These are phyloP conservation scores for Cytospora leucostoma DNA, from an alignment of 2,329 filamentous ascomycete species.

Conservation along the genomic window DNA sequence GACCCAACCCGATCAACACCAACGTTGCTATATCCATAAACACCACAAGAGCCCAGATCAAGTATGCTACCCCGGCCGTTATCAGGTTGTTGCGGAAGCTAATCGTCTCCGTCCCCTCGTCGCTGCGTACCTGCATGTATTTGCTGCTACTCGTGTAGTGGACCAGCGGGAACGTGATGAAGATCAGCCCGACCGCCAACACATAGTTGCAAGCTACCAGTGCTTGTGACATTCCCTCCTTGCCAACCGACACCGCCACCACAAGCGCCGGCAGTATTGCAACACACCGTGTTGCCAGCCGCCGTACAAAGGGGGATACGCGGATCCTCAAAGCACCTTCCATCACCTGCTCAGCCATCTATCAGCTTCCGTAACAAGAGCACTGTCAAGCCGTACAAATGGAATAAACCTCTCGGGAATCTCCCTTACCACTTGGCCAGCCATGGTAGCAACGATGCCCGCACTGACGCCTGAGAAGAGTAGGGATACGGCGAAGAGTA, in stretches of 20 bases:
- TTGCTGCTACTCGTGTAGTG: slow-evolving; percentile 34
- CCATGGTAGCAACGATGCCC: slow-evolving; percentile 74
- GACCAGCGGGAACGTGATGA: slow-evolving; percentile 36
- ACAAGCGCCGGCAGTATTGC: slow-evolving; percentile 37
- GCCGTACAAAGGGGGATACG: slow-evolving; percentile 34
- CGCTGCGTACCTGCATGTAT: slow-evolving; percentile 34
- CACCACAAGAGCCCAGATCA: slow-evolving; percentile 32
- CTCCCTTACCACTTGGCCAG: slow-evolving; percentile 56
- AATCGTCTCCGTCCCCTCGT: slow-evolving; percentile 25
- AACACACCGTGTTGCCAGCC: slow-evolving; percentile 35
- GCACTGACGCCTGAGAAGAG: slow-evolving; percentile 68
- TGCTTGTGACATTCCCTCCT: slow-evolving; percentile 33
- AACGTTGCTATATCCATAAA: slow-evolving; percentile 33
- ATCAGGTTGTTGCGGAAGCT: slow-evolving; percentile 29
- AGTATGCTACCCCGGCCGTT: slow-evolving; percentile 28
- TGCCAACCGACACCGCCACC: slow-evolving; percentile 36
- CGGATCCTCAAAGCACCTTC: slow-evolving; percentile 36
- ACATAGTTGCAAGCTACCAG: slow-evolving; percentile 35
- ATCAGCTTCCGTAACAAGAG: neutral
- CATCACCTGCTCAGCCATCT: slow-evolving; percentile 30
- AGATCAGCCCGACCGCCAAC: slow-evolving; percentile 35
- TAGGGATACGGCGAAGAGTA: slow-evolving; percentile 69
- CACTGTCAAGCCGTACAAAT: neutral
- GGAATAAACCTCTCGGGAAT: neutral
- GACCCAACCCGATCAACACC: slow-evolving; percentile 31